phyloP scores from a whole-genome alignment of 2,329 filamentous ascomycete species.

The Exophiala dermatitidis region DNA sequence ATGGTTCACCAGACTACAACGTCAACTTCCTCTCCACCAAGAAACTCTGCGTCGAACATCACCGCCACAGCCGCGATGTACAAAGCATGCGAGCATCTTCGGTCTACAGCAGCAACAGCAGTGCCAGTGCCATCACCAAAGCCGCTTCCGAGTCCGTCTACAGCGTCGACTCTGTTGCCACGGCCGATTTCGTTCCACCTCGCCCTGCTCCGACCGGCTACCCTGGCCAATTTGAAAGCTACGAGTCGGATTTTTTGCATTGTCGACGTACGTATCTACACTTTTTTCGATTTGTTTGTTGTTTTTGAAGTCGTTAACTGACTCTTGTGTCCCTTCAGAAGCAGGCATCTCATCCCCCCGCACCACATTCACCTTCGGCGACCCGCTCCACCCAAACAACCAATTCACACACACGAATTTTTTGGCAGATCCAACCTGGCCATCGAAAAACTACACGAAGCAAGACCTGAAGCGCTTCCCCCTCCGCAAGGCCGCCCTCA shows the following conservation, averaged over 20 bases:
- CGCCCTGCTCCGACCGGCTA: slow-evolving; percentile 7
- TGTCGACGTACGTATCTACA: not conserved
- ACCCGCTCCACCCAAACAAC: slow-evolving; percentile 17
- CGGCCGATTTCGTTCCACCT: not conserved
- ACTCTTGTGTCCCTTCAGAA: not conserved
- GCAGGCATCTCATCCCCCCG: not conserved
- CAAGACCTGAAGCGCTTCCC: slow-evolving; percentile 9
- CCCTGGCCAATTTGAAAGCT: slow-evolving; percentile 18
- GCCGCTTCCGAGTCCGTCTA: not conserved
- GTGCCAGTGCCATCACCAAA: too few species aligned
- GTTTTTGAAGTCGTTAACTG: not conserved
- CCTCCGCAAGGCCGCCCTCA: slow-evolving; percentile 6
- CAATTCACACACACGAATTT: slow-evolving; percentile 20
- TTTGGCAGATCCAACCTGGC: slow-evolving; percentile 11
- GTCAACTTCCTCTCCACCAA: slow-evolving; percentile 13
- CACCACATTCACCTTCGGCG: slow-evolving; percentile 6
- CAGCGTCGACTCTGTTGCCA: not conserved
- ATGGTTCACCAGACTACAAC: slow-evolving; percentile 11
- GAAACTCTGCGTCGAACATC: slow-evolving; percentile 11
- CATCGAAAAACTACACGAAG: slow-evolving; percentile 11
- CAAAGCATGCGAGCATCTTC: slow-evolving; percentile 10
- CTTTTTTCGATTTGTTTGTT: not conserved
- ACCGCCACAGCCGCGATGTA: slow-evolving; percentile 3
- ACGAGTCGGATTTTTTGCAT: slow-evolving; percentile 11
- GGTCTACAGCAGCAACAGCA: slow-evolving; percentile 2